Base-by-base conservation (phyloP, 768 basidiomycete genomes). In the Russula lepida region DNA sequence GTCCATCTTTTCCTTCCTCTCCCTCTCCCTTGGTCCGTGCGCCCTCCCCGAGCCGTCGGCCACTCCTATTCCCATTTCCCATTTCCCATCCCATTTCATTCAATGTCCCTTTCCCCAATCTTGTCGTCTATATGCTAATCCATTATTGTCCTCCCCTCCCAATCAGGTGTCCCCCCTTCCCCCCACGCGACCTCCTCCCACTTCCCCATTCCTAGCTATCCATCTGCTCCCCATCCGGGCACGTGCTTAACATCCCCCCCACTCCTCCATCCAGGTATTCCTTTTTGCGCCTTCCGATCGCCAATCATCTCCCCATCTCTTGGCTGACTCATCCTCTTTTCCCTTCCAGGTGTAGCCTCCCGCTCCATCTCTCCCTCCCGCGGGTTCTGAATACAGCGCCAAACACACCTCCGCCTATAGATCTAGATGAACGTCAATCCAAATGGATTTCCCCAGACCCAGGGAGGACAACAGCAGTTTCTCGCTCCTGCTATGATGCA, bases 391-490 rank as follows among this genome's bases (percentile, higher is more conserved):
- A 35, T 64, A 41, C 56, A 62, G 60, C 33, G 6, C 23, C 54
- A 12, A 44, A 50, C 33, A 43, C 41, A 15, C 27, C 25, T 54
- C 33, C 8, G n/a, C 35, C 19, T 25, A n/a, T 25, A n/a, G 50
- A 39, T 53, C 50, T 39, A 44, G 32, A 64, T 64, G 63, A 64
- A 64, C 63, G 51, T 54, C 21, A 64, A 64, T 43, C 52, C 60
- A 43, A 63, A 64, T 57, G 60, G 60, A 21, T 64, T 63, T 43
- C 51, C 60, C 3, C 63, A 64, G 37, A 11, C 56, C 17, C 63
- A 64, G 35, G 63, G 63, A 48, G 60, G 59, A 53, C 61, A 58
- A 48, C 61, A 64, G 46, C 60, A 64, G 3, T 54, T 39, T 55
- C 63, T 63, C 51, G 50, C 17, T 3, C 62, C 51, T 17, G 58